Evolutionary conservation across 179 eudicot species (phyloP).

Genomic region (Patellifolia procumbens): DNA sequence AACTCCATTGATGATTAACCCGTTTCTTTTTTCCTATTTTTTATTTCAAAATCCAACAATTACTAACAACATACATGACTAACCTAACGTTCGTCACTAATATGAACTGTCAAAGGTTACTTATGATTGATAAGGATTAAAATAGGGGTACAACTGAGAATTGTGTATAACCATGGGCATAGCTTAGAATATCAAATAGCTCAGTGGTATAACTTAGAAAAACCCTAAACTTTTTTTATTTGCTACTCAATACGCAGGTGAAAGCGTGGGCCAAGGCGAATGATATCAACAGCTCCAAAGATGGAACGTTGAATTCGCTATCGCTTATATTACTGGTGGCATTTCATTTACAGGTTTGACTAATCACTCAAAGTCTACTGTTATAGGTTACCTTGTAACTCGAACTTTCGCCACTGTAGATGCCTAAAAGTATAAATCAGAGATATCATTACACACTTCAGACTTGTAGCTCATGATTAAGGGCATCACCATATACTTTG

Average conservation of each 20-base stretch:
- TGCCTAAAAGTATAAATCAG: not conserved
- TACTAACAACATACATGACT: too few species aligned
- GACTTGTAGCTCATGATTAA: not conserved
- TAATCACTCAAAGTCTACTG: not conserved
- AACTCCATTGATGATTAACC: too few species aligned
- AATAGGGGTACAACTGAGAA: too few species aligned
- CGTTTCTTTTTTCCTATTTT: too few species aligned
- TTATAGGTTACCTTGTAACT: not conserved
- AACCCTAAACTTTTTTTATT: too few species aligned
- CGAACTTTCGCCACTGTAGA: not conserved
- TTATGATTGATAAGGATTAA: too few species aligned
- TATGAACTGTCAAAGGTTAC: too few species aligned
- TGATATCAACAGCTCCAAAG: constrained; percentile 80
- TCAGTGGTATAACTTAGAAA: too few species aligned
- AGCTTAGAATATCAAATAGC: too few species aligned
- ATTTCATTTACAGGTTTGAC: constrained; percentile 86
- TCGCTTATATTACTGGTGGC: constrained; percentile 81
- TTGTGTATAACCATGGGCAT: too few species aligned
- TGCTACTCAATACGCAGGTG: constrained; percentile 49
- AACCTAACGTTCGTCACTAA: too few species aligned
- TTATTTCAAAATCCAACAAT: too few species aligned
- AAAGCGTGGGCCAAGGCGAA: constrained; percentile 93
- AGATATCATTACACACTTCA: not conserved
- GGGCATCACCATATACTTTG: not conserved
- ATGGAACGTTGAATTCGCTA: constrained; percentile 75